phyloP scores from a whole-genome alignment of 441 rosid species.

The Geranium incanum region DNA sequence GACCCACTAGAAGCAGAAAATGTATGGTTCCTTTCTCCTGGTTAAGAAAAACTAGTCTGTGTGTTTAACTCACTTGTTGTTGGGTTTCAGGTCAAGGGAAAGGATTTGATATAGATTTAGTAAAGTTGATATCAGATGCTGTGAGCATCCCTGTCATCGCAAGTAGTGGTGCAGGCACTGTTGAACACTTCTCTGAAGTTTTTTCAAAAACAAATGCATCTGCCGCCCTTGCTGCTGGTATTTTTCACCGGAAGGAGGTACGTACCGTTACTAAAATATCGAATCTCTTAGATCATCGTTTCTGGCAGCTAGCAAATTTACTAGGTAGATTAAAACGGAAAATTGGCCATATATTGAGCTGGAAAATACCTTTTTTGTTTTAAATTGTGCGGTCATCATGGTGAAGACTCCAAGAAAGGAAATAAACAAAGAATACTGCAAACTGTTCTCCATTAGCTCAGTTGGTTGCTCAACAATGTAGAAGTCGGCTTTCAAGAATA shows the following conservation, averaged over 20 bases:
- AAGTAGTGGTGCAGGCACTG: constrained; percentile 88
- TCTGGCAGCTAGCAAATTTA: too few species aligned
- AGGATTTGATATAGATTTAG: constrained; percentile 74
- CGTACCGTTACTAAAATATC: neutral
- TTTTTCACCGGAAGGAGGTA: constrained; percentile 97
- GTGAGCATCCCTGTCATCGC: constrained; percentile 93
- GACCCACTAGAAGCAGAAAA: too few species aligned
- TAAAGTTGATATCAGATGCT: constrained; percentile 72
- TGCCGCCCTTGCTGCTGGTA: constrained; percentile 96
- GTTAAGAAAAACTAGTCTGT: neutral
- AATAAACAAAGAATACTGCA: too few species aligned
- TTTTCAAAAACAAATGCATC: constrained; percentile 75
- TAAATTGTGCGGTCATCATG: neutral
- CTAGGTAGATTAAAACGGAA: too few species aligned
- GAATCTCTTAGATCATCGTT: too few species aligned
- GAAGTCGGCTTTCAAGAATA: neutral
- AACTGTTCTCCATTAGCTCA: too few species aligned
- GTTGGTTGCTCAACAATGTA: neutral
- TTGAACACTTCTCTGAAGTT: constrained; percentile 76
- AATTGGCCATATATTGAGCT: neutral
- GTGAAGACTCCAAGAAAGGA: neutral
- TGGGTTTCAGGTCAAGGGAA: constrained; percentile 77
- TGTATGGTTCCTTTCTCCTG: neutral
- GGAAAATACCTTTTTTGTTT: neutral
- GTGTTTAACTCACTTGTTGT: neutral